phyloP scores from a whole-genome alignment of 1,284 basidiomycete genomes.

The Melampsora occidentalis region DNA sequence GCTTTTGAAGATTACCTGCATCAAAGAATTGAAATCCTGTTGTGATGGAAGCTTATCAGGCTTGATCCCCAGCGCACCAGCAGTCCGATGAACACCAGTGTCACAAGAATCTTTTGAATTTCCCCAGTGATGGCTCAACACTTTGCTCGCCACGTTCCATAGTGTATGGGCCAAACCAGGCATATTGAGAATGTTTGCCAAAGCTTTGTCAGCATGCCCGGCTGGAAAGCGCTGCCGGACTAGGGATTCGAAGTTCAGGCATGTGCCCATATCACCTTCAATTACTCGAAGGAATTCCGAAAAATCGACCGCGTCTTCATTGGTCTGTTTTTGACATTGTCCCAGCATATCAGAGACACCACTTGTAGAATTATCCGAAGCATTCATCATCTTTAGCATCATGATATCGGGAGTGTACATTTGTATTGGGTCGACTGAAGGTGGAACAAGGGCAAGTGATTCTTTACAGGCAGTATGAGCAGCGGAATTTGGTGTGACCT shows the following conservation, averaged over 20 bases:
- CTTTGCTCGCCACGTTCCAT: not conserved
- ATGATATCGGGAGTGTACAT: not conserved
- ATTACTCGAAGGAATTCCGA: not conserved
- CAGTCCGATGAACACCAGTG: not conserved
- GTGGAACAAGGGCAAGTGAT: not conserved
- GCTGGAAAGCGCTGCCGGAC: no score
- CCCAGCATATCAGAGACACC: constrained; percentile 10
- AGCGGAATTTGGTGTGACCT: no score
- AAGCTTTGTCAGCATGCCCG: not conserved
- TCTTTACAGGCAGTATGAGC: not conserved
- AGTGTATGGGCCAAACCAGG: not conserved
- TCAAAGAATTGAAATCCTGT: not conserved
- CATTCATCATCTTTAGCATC: constrained; percentile 29
- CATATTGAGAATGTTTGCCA: not conserved
- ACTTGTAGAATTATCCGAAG: not conserved
- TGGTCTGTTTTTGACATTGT: not conserved
- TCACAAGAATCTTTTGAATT: not conserved
- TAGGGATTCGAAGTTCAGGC: not conserved
- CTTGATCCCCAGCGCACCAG: not conserved
- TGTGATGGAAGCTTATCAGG: not conserved
- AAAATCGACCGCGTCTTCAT: not conserved
- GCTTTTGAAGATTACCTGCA: not conserved
- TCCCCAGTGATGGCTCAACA: not conserved
- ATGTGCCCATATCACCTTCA: not conserved
- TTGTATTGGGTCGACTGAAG: not conserved